phyloP scores from a whole-genome alignment of 768 basidiomycete species.

The Podaxis pistillaris region DNA sequence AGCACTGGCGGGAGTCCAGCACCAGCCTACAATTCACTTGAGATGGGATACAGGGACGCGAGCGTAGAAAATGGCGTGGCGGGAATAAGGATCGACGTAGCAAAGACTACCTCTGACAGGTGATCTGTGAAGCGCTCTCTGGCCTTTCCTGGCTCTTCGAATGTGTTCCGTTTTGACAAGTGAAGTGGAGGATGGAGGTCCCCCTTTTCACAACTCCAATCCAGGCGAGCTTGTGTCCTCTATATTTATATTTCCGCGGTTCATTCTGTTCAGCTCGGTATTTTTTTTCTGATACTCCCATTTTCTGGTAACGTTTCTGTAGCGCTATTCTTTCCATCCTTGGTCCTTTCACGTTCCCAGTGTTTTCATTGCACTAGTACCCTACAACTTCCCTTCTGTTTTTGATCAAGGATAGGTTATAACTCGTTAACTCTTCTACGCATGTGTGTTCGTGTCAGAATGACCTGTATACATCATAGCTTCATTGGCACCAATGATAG shows the following conservation, averaged over 20 bases:
- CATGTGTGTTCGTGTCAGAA: conserved; percentile 1
- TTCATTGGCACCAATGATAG: neutral
- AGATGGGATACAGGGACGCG: conserved; percentile 41
- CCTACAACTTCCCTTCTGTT: conserved; percentile 2
- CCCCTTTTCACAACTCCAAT: neutral
- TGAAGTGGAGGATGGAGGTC: neutral
- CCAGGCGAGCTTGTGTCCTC: neutral
- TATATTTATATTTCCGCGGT: neutral
- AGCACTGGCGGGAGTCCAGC: conserved; percentile 46
- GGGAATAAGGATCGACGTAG: conserved; percentile 61
- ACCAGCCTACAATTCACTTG: conserved; percentile 51
- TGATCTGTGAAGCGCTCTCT: neutral
- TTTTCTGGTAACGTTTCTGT: conserved; percentile 1
- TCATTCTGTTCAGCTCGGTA: neutral
- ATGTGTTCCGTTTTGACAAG: neutral
- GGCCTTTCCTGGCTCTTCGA: neutral
- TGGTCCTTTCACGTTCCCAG: neutral
- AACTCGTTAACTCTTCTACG: neutral
- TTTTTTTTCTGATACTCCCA: conserved; percentile 1
- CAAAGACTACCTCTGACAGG: conserved; percentile 45
- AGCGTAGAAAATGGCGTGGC: conserved; percentile 25
- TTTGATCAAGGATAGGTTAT: conserved; percentile 10
- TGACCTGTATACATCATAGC: neutral
- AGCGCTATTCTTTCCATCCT: conserved; percentile 4
- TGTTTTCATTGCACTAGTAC: conserved; percentile 8